phyloP scores from a whole-genome alignment of 2,329 filamentous ascomycete genomes.

The Lomentospora prolificans region DNA sequence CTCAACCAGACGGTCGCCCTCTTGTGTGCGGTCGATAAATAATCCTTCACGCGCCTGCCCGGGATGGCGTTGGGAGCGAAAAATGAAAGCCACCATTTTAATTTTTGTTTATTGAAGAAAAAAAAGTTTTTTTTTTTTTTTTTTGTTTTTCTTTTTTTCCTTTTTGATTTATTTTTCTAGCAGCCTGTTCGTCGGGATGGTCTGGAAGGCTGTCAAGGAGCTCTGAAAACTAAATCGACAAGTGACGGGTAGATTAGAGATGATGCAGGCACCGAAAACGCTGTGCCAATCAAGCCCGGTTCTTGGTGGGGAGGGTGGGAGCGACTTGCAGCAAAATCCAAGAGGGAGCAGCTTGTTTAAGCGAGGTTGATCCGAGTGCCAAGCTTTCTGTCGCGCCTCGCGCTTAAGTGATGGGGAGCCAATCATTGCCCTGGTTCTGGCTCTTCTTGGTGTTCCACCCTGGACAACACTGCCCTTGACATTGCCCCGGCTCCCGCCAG shows the following conservation, averaged over 20 bases:
- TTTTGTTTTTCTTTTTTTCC: neutral
- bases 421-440: neutral
- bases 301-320: too few relatives aligned
- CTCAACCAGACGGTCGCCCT: neutral
- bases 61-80: neutral
- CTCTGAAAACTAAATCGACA: too few relatives aligned
- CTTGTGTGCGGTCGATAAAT: too few relatives aligned
- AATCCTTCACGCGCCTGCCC: neutral
- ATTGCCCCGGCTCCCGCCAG: neutral
- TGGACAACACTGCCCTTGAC: too few relatives aligned
- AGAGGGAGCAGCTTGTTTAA: too few relatives aligned
- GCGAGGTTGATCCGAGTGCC: neutral
- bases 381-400: neutral
- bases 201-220: too few relatives aligned
- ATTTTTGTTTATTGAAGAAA: too few relatives aligned
- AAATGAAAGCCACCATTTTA: neutral
- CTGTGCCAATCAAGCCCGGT: too few relatives aligned
- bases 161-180: neutral
- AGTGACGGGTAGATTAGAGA: too few relatives aligned
- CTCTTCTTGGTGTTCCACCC: neutral
- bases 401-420: neutral
- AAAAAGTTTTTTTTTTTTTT: too few relatives aligned
- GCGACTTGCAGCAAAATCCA: too few relatives aligned
- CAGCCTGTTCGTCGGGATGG: too few relatives aligned
- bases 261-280: neutral